phyloP scores from a whole-genome alignment of 2,329 filamentous ascomycete species.

The Penicillium sp. region DNA sequence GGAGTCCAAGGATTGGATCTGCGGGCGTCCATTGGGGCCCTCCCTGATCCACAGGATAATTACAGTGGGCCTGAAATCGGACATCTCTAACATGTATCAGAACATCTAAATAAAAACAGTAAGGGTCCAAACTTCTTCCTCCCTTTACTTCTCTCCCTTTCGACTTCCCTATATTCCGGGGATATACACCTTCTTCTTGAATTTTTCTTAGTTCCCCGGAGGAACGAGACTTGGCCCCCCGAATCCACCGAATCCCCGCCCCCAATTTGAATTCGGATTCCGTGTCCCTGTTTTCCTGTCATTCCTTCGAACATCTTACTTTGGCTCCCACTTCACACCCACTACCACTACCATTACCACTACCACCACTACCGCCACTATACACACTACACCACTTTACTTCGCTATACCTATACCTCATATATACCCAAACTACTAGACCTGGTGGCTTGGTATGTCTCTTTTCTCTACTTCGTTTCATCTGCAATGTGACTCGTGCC shows the following conservation, averaged over 20 bases:
- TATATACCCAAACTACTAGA: too few species aligned
- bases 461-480: not conserved
- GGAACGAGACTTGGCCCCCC: conserved; percentile 33
- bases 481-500: conserved; percentile 11
- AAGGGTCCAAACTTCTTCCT: conserved; percentile 19
- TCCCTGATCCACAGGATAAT: not conserved
- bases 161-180: conserved; percentile 3
- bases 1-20: not conserved
- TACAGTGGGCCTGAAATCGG: conserved; percentile 13
- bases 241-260: conserved; percentile 11
- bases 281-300: conserved; percentile 3
- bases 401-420: not conserved
- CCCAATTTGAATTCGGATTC: not conserved
- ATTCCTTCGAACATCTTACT: not conserved
- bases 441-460: conserved; percentile 6
- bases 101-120: conserved; percentile 18
- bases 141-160: conserved; percentile 14
- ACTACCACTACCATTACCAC: too few species aligned
- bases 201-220: conserved; percentile 34
- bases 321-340: not conserved
- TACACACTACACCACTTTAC: not conserved
- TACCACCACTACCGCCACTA: too few species aligned
- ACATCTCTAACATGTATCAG: conserved; percentile 18
- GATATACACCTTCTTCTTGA: conserved; percentile 10
- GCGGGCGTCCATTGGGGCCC: conserved; percentile 1